Percentiles rank a stretch among this genome's conserved stretches.
These are phyloP conservation scores for Pyricularia sp. DNA, from an alignment of 2,329 filamentous ascomycete species.

Conservation along the genomic window DNA sequence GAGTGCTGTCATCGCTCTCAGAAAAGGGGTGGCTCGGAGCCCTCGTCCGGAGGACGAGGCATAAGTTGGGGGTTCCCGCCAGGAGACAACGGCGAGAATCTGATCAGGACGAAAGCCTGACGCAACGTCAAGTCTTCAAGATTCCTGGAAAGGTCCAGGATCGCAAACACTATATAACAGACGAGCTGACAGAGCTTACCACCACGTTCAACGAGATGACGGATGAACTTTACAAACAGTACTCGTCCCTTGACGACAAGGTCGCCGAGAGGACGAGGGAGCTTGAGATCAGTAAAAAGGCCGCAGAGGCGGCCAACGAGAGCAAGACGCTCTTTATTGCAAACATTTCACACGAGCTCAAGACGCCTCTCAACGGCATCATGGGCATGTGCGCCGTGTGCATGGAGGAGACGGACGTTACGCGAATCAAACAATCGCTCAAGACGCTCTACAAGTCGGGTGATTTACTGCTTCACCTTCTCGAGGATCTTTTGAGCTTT, in stretches of 20 bases:
- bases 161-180: constrained; percentile 64
- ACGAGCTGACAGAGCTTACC: constrained; percentile 78
- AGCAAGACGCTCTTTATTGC: constrained; percentile 97
- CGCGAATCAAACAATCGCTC: constrained; percentile 70
- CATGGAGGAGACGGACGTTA: constrained; percentile 80
- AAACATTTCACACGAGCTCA: constrained; percentile 81
- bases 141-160: constrained; percentile 78
- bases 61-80: constrained; percentile 14
- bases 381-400: constrained; percentile 89
- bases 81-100: constrained; percentile 18
- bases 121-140: constrained; percentile 53
- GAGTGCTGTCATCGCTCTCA: constrained; percentile 31
- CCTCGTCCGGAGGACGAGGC: constrained; percentile 23
- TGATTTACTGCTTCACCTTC: constrained; percentile 72
- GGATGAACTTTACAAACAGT: constrained; percentile 80
- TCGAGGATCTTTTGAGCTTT: constrained; percentile 86
- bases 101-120: not conserved
- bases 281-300: constrained; percentile 81
- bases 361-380: constrained; percentile 92
- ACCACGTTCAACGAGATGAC: constrained; percentile 90
- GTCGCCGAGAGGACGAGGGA: constrained; percentile 76
- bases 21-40: constrained; percentile 30
- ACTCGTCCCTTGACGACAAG: constrained; percentile 73
- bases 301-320: constrained; percentile 89
- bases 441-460: constrained; percentile 81